Evolutionary conservation across 371 early-diverging fungal genomes (phyloP).

Genomic region (Actinomortierella wolfii): DNA sequence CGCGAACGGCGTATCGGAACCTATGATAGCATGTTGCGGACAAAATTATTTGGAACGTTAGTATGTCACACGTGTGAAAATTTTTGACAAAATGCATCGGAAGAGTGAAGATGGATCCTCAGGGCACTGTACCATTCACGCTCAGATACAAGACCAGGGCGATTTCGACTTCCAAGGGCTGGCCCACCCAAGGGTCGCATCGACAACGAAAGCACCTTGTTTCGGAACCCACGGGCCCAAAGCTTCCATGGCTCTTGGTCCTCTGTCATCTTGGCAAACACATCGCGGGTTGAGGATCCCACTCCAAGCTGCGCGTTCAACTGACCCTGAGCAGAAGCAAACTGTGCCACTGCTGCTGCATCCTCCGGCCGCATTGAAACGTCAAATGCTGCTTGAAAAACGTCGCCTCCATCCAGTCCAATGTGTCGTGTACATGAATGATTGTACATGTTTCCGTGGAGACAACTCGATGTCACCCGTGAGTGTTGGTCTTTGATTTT

Average conservation of each 20-base stretch:
- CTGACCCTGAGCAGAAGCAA: no score
- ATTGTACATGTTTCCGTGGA: neutral
- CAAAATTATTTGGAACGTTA: neutral
- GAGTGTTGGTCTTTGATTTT: neutral
- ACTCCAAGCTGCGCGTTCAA: no score
- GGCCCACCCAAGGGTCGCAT: conserved; percentile 43
- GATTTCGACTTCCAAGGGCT: conserved; percentile 32
- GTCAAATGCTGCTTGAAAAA: no score
- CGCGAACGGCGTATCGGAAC: conserved; percentile 27
- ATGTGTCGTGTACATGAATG: conserved; percentile 5
- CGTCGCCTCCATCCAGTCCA: conserved; percentile 7
- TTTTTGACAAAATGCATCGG: no score
- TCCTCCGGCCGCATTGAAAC: no score
- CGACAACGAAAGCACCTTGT: conserved; percentile 38
- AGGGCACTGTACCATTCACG: conserved; percentile 23
- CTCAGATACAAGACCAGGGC: conserved; percentile 38
- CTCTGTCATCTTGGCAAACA: conserved; percentile 15
- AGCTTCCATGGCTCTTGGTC: conserved; percentile 31
- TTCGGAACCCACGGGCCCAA: conserved; percentile 30
- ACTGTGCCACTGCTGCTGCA: no score
- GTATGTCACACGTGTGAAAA: no score
- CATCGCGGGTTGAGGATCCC: conserved; percentile 8
- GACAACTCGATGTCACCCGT: neutral
- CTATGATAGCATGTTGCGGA: conserved; percentile 4
- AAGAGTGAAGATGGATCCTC: neutral